Conservation (phyloP, 352 stramenopile genomes). For the Globisporangium nagaii region DNA sequence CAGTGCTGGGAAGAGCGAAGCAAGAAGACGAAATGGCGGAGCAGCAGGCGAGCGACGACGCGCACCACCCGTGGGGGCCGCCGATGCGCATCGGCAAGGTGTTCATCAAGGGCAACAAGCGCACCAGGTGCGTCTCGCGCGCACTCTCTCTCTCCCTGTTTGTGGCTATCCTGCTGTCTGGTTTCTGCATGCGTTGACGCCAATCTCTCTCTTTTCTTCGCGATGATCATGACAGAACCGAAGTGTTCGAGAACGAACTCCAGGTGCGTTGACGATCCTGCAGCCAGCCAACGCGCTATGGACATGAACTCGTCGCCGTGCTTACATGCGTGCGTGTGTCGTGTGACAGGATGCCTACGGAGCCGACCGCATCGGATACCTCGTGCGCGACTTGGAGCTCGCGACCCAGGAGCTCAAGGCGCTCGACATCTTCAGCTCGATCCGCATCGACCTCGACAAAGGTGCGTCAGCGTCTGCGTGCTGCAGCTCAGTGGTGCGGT, state of each 20-base stretch:
- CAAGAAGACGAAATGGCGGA: conserved; percentile 3
- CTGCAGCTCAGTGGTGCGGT: not conserved
- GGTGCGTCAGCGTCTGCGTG: conserved; percentile 18
- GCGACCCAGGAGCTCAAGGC: conserved; percentile 63
- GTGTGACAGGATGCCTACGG: conserved; percentile 41
- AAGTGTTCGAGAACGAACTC: conserved; percentile 85
- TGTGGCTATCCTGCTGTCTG: not conserved
- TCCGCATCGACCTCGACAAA: conserved; percentile 77
- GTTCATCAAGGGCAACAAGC: conserved; percentile 84
- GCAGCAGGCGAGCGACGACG: conserved; percentile 13
- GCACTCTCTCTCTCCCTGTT: no score
- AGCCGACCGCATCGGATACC: conserved; percentile 60
- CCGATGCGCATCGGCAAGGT: conserved; percentile 83
- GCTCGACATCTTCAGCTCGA: conserved; percentile 82
- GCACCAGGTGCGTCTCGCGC: conserved; percentile 80
- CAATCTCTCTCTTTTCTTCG: not conserved
- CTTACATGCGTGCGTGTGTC: not conserved
- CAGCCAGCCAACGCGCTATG: no score
- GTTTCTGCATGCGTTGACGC: not conserved
- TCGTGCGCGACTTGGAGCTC: conserved; percentile 52
- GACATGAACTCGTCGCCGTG: no score
- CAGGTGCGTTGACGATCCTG: conserved; percentile 29
- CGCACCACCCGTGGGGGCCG: conserved; percentile 67
- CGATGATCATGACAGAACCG: conserved; percentile 28
- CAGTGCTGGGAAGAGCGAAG: not conserved